Conservation (phyloP, 805 yeast genomes). For the Candida morakotiae region DNA sequence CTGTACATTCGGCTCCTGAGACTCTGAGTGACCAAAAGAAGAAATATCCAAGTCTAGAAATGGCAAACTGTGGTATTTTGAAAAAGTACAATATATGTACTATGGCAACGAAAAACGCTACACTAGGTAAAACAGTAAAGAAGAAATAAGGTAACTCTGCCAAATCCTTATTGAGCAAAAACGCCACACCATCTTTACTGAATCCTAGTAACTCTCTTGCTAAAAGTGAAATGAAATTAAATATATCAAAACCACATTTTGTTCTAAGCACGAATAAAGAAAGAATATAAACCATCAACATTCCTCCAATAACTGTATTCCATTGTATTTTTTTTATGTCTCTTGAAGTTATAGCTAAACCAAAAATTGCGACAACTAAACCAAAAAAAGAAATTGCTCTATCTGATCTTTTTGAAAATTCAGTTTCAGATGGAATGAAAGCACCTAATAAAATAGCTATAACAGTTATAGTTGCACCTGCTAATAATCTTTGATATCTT, state of each 20-base stretch:
- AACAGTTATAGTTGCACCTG: slow-evolving; percentile 43
- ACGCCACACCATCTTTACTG: slow-evolving; percentile 60
- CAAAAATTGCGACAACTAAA: slow-evolving; percentile 40
- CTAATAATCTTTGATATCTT: slow-evolving; percentile 32
- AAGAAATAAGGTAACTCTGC: slow-evolving; percentile 45
- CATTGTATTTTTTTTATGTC: slow-evolving; percentile 46
- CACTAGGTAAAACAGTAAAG: slow-evolving; percentile 59
- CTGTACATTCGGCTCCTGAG: slow-evolving; percentile 62
- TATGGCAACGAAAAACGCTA: slow-evolving; percentile 59
- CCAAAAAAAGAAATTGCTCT: slow-evolving; percentile 60
- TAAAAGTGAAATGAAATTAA: slow-evolving; percentile 54
- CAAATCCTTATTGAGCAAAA: slow-evolving; percentile 42
- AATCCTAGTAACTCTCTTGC: slow-evolving; percentile 55
- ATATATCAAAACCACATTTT: slow-evolving; percentile 55
- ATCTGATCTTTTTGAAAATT: slow-evolving; percentile 44
- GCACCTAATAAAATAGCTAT: slow-evolving; percentile 52
- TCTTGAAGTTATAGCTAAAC: slow-evolving; percentile 43
- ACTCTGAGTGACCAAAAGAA: slow-evolving; percentile 58
- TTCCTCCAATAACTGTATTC: slow-evolving; percentile 58
- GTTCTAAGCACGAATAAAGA: slow-evolving; percentile 62
- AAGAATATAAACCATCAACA: slow-evolving; percentile 55
- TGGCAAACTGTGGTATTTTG: slow-evolving; percentile 55
- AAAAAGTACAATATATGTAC: slow-evolving; percentile 59
- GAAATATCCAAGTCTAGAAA: slow-evolving; percentile 52
- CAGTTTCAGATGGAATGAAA: slow-evolving; percentile 46